Conservation (phyloP, 2,329 filamentous ascomycete genomes). For the Apiospora rasikravindrae region DNA sequence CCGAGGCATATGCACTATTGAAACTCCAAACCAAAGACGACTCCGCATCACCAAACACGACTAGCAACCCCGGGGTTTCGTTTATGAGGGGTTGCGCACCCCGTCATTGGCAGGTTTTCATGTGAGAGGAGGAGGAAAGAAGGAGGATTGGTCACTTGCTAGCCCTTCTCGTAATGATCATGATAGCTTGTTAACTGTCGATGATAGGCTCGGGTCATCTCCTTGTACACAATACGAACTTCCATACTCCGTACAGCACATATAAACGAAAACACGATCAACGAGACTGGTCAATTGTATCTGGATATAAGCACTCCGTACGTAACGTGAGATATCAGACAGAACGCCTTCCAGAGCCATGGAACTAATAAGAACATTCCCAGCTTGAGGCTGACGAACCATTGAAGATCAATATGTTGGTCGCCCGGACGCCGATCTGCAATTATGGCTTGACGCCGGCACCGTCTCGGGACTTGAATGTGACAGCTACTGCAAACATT, state of each 20-base stretch:
- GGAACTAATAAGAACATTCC: neutral
- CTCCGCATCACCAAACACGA: slow-evolving; percentile 7
- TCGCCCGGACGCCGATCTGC: neutral
- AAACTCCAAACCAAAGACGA: neutral
- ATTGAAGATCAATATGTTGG: neutral
- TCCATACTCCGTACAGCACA: too few species aligned
- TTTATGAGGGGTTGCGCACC: neutral
- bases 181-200: neutral
- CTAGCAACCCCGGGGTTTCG: neutral
- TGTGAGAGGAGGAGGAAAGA: neutral
- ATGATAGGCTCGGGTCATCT: neutral
- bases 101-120: neutral
- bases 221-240: neutral
- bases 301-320: too few species aligned
- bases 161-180: neutral
- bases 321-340: too few species aligned
- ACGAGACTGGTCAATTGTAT: neutral
- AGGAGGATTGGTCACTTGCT: neutral
- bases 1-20: slow-evolving; percentile 8
- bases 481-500: neutral
- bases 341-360: neutral
- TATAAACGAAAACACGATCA: too few species aligned
- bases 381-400: neutral
- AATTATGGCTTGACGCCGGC: neutral
- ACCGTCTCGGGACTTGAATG: neutral